Percentiles rank a stretch among this genome's conserved stretches.
These are phyloP conservation scores for Amylostereum areolatum DNA, from an alignment of 1,284 basidiomycete genomes.

Conservation along the genomic window DNA sequence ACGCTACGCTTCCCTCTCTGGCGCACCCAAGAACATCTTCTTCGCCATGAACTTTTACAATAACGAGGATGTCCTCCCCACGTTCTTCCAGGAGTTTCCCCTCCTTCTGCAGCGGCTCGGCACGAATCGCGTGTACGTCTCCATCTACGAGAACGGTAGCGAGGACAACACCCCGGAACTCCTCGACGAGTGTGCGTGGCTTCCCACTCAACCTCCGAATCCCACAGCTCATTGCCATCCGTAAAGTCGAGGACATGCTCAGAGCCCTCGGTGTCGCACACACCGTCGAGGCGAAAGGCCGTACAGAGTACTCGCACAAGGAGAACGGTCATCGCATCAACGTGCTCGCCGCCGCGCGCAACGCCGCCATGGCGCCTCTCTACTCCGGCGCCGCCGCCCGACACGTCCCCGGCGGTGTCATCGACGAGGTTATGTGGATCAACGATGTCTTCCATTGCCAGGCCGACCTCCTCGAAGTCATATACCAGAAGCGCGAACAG, in stretches of 20 bases:
- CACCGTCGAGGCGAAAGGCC: neutral
- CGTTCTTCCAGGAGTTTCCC: conserved; percentile 1
- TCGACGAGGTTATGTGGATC: conserved; percentile 1
- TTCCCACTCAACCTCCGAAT: neutral
- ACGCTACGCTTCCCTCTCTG: neutral
- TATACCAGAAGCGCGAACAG: neutral
- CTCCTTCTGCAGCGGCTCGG: neutral
- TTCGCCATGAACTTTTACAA: conserved; percentile 1
- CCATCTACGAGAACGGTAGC: conserved; percentile 1
- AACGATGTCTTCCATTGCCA: neutral
- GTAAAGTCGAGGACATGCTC: neutral
- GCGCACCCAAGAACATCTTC: neutral
- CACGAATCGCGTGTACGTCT: neutral
- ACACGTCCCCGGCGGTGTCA: neutral
- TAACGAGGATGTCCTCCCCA: neutral
- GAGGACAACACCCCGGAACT: neutral
- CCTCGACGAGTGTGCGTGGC: neutral
- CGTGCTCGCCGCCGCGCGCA: neutral
- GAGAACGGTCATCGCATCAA: conserved; percentile 3
- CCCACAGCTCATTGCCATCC: neutral
- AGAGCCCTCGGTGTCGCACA: neutral
- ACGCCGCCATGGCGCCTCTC: neutral
- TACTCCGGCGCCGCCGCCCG: neutral
- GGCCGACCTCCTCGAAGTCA: neutral
- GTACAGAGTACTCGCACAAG: neutral